Evolutionary conservation across 1,284 basidiomycete species (phyloP), one percentile per base, ranked within the genome.

Genomic region (Fomitopsis schrenkii): DNA sequence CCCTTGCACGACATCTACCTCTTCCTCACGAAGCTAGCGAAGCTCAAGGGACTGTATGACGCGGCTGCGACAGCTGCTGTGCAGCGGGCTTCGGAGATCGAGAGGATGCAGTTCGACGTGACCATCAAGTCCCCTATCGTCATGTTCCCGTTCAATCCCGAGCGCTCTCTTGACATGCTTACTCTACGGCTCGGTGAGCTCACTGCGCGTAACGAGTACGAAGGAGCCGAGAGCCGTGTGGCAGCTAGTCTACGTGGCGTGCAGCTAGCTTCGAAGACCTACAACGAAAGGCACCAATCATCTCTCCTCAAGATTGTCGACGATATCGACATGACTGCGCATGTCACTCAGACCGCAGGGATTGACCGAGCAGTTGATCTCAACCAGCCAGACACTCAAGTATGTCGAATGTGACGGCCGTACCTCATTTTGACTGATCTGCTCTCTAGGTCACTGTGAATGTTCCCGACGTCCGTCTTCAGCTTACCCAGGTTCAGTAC

Each of bases 41-140:
- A 88, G 65, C 85, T 98, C 68, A 97, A 97, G 77, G 93, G 92
- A 1, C 77, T 99, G 8, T 99, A 99, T 70, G 97, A 99, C 74
- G 88, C 95, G n/a, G 94, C 97, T 8, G 93, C 94, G 5, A 87
- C 92, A 72, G 97, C 88, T 19, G 97, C 97, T 22, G 94, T 93
- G 8, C 95, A 98, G 71, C 85, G 87, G 57, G 97, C 96, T 3
- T 88, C 94, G 40, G 91, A 93, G 74, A 90, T 96, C 14, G 88
- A 94, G 68, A 84, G 88, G 62, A 95, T 99, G 92, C 87, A 93
- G 72, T 98, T 97, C 77, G 88, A 97, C 64, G 75, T 99, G 33
- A 86, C 90, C 42, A 82, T 99, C 73, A 94, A 95, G 76, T 93
- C 96, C 0, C 97, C 97, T 0, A 98, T 99, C 67, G 77, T 99